Conservation (phyloP, 148 eudicot species). For the Drosera capensis region DNA sequence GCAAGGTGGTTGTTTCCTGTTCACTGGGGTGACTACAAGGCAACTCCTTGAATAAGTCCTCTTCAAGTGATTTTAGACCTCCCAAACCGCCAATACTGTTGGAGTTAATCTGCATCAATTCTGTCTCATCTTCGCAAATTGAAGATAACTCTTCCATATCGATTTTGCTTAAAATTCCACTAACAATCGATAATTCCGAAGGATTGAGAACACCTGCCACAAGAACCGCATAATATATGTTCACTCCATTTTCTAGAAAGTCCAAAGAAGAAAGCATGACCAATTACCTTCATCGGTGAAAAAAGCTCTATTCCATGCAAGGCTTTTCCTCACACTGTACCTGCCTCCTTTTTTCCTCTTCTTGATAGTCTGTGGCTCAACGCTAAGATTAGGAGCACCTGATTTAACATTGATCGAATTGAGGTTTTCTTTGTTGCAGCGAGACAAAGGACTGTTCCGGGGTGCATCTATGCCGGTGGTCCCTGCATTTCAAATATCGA, state of each 20-base stretch:
- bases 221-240: conserved; percentile 3
- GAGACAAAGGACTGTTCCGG: too few relatives aligned
- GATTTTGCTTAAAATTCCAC: conserved; percentile 24
- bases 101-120: conserved; percentile 8
- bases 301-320: conserved; percentile 97
- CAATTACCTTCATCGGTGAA: conserved; percentile 76
- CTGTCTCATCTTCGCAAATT: conserved; percentile 29
- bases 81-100: conserved; percentile 7
- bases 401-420: conserved; percentile 18
- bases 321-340: conserved; percentile 71
- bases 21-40: conserved; percentile 9
- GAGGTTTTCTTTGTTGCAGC: conserved; percentile 69
- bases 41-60: conserved; percentile 13
- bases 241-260: background rate
- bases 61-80: conserved; percentile 15
- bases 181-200: conserved; percentile 58
- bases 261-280: background rate
- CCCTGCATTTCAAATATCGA: too few relatives aligned
- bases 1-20: conserved; percentile 12
- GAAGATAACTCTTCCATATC: conserved; percentile 24
- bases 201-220: conserved; percentile 68
- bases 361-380: conserved; percentile 70
- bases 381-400: conserved; percentile 24
- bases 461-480: too few relatives aligned
- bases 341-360: conserved; percentile 60